Percentiles rank a stretch among this genome's conserved stretches.
These are phyloP conservation scores for Talaromyces atroroseus DNA, from an alignment of 2,329 filamentous ascomycete species.

Conservation along the genomic window DNA sequence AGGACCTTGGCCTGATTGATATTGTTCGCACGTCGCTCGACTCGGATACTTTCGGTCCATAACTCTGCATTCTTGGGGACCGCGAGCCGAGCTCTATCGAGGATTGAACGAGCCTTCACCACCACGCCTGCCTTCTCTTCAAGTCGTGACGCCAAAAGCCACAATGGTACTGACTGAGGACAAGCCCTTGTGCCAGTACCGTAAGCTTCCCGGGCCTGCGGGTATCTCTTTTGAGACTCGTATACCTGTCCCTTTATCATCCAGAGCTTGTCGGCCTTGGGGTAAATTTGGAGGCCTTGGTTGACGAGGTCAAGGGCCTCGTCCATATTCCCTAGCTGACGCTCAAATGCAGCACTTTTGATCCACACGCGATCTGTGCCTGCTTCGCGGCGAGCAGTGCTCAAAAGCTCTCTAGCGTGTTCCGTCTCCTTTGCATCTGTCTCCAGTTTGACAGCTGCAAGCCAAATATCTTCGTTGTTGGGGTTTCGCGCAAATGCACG, in stretches of 20 bases:
- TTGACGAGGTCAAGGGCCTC: slow-evolving; percentile 81
- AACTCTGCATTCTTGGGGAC: slow-evolving; percentile 78
- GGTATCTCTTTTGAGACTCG: slow-evolving; percentile 70
- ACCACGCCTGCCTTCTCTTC: slow-evolving; percentile 79
- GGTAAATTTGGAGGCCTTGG: slow-evolving; percentile 80
- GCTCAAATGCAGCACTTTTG: slow-evolving; percentile 89
- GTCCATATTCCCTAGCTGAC: slow-evolving; percentile 72
- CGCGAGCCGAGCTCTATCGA: slow-evolving; percentile 83
- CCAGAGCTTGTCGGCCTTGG: slow-evolving; percentile 81
- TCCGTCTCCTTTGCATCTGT: slow-evolving; percentile 80
- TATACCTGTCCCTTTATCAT: slow-evolving; percentile 99
- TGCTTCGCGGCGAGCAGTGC: slow-evolving; percentile 77
- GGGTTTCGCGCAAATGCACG: slow-evolving; percentile 91
- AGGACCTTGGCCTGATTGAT: slow-evolving; percentile 76
- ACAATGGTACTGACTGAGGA: slow-evolving; percentile 76
- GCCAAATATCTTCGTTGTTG: slow-evolving; percentile 97
- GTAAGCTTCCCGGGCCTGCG: slow-evolving; percentile 86
- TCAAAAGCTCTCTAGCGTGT: slow-evolving; percentile 74
- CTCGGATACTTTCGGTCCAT: slow-evolving; percentile 89
- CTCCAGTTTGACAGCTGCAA: slow-evolving; percentile 92
- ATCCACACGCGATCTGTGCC: slow-evolving; percentile 96
- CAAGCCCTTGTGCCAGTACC: slow-evolving; percentile 81
- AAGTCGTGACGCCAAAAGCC: slow-evolving; percentile 80
- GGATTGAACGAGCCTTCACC: slow-evolving; percentile 88
- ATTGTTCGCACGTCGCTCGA: slow-evolving; percentile 85